Evolutionary conservation across 208 protist genomes (phyloP), one percentile per base, ranked within the genome.

Genomic region (Naegleria lovaniensis): DNA sequence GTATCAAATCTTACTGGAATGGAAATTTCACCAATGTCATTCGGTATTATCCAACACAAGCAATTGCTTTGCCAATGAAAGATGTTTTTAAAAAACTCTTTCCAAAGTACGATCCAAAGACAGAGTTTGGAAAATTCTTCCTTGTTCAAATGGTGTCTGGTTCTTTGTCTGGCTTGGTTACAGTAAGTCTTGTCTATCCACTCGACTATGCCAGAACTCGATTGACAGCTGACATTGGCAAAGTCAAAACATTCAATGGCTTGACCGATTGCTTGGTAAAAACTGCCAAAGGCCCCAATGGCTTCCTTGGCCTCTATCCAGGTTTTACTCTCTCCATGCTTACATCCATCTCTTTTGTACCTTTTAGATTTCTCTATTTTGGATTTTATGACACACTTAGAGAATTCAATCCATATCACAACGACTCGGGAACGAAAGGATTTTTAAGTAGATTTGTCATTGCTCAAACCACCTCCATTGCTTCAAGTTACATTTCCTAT

Each of bases 1-100:
- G 98, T 92, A 83, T 99, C 55, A 92, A 92, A 58, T 91, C 98
- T 40, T 96, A 99, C 90, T 99, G 98, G 98, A 96, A 98, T 92
- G 98, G 98, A 89, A 99, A 99, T 96, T 90, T 97, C 33, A 96
- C 97, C 58, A 99, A 99, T 94, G 94, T 98, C 25, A 93, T 99
- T 90, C 96, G 98, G 89, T 99, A 99, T 96, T 98, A 99, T 95
- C 98, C 98, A 88, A 99, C 98, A 58, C 98, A 99, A 95, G 98
- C 97, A 39, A 95, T 99, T 85, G 99, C 99, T 97, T 98, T 99
- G 91, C 96, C 97, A 83, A 99, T 99, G 96, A 99, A 99, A 95
- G 98, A 99, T 90, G 92, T 93, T 89, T 96, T 98, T 95, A 99
- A 98, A 94, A 92, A 93, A 55, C 94, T 98, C 92, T 99, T 99